phyloP scores from a whole-genome alignment of 2,329 filamentous ascomycete species.

The Clarireedia homoeocarpa region DNA sequence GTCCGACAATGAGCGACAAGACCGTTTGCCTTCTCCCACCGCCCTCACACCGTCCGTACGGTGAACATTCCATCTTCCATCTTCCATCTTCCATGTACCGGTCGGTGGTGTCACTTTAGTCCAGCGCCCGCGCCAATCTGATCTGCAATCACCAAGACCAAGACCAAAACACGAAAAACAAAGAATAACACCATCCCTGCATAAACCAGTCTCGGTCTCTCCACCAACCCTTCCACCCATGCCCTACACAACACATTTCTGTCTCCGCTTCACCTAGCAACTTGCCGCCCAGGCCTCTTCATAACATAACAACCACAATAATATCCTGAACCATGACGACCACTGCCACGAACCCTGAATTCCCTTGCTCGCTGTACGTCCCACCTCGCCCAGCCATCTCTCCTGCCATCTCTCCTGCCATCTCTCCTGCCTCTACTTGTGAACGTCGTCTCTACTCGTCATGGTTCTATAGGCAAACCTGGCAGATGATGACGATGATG shows the following conservation, averaged over 20 bases:
- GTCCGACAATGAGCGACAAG: too few relatives aligned
- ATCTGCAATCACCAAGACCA: not conserved
- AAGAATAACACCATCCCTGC: not conserved
- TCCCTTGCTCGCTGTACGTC: constrained; percentile 57
- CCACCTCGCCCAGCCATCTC: not conserved
- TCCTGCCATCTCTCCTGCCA: not conserved
- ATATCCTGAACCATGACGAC: not conserved
- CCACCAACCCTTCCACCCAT: not conserved
- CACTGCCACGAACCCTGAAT: constrained; percentile 36
- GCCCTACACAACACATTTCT: not conserved
- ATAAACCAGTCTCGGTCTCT: not conserved
- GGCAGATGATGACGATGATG: too few relatives aligned
- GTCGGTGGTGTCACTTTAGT: not conserved
- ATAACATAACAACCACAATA: not conserved
- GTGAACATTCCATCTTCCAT: too few relatives aligned
- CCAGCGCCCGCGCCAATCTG: not conserved
- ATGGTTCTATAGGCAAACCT: too few relatives aligned
- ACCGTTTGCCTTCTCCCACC: too few relatives aligned
- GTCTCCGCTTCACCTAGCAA: not conserved
- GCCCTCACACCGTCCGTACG: too few relatives aligned
- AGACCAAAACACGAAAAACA: not conserved
- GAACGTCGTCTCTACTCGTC: too few relatives aligned
- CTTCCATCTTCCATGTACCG: too few relatives aligned
- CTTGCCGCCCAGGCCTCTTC: not conserved
- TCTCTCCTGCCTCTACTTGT: not conserved